These are phyloP conservation scores for Rhizophora apiculata DNA, from an alignment of 345 rosid genomes.

Conservation along the genomic window DNA sequence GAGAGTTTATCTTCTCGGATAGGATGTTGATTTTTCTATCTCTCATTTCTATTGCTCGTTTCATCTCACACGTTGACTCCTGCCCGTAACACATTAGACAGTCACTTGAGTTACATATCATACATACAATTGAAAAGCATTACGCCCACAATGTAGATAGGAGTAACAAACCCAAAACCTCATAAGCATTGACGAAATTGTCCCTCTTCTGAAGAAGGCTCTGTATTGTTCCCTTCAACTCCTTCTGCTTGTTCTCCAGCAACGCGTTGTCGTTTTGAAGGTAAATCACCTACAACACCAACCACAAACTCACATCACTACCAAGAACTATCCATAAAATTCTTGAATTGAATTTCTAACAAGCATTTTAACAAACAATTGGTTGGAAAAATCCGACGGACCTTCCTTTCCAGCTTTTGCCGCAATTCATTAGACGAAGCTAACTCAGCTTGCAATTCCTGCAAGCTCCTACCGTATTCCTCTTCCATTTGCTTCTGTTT, in stretches of 20 bases:
- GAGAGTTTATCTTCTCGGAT: constrained; percentile 57
- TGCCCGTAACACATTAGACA: constrained; percentile 26
- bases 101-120: background rate
- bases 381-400: constrained; percentile 16
- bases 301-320: background rate
- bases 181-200: constrained; percentile 54
- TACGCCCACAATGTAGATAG: background rate
- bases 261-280: constrained; percentile 61
- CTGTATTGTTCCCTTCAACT: constrained; percentile 52
- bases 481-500: constrained; percentile 71
- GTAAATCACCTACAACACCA: constrained; percentile 46
- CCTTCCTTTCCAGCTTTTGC: constrained; percentile 65
- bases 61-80: constrained; percentile 77
- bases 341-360: background rate
- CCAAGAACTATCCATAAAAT: background rate
- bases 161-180: constrained; percentile 35
- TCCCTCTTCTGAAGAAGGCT: constrained; percentile 65
- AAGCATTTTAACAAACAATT: constrained; percentile 28
- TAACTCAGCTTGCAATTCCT: constrained; percentile 58
- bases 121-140: background rate
- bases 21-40: constrained; percentile 49
- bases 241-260: constrained; percentile 62
- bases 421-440: constrained; percentile 46
- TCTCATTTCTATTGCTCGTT: constrained; percentile 48
- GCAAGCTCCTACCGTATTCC: constrained; percentile 50